Percentiles rank a stretch among this genome's conserved stretches.
phyloP scores from a whole-genome alignment of 208 protist genomes.

The Paratrypanosoma confusum region DNA sequence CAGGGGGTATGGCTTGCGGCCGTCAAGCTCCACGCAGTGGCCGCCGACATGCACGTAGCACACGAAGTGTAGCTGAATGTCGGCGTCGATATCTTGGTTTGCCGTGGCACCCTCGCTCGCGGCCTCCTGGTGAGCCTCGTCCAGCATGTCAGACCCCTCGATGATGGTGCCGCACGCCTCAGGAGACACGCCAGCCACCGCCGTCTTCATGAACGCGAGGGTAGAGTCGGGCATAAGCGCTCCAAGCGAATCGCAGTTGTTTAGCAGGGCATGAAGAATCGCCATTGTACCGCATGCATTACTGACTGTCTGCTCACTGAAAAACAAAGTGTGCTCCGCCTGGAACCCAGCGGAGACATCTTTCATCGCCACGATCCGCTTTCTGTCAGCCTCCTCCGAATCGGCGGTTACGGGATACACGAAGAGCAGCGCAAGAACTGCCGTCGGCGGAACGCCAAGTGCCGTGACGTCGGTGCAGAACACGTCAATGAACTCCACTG shows the following conservation, averaged over 20 bases:
- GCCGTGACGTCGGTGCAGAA: constrained; percentile 85
- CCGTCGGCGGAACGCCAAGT: constrained; percentile 82
- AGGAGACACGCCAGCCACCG: constrained; percentile 3
- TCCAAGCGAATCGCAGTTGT: constrained; percentile 69
- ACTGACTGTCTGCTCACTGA: constrained; percentile 81
- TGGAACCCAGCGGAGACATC: constrained; percentile 30
- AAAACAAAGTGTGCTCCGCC: constrained; percentile 59
- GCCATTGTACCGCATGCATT: constrained; percentile 95
- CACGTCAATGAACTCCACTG: constrained; percentile 83
- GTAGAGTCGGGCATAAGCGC: constrained; percentile 22
- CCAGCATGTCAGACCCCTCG: constrained; percentile 19
- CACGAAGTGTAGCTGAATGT: constrained; percentile 92
- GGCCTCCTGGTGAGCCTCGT: constrained; percentile 42
- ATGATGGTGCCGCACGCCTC: constrained; percentile 29
- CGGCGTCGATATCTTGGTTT: constrained; percentile 42
- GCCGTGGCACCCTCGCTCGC: constrained; percentile 54
- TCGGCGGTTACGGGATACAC: constrained; percentile 80
- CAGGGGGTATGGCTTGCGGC: constrained; percentile 72
- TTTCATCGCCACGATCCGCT: constrained; percentile 10
- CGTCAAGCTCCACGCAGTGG: constrained; percentile 91
- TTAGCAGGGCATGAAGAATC: constrained; percentile 86
- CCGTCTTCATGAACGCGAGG: constrained; percentile 17
- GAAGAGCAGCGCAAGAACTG: constrained; percentile 83
- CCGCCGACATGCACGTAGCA: constrained; percentile 79
- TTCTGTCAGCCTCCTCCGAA: constrained; percentile 16